Evolutionary conservation across 306 rosid species (phyloP), one percentile per base, ranked within the genome.

Genomic region (Lupinus albus): DNA sequence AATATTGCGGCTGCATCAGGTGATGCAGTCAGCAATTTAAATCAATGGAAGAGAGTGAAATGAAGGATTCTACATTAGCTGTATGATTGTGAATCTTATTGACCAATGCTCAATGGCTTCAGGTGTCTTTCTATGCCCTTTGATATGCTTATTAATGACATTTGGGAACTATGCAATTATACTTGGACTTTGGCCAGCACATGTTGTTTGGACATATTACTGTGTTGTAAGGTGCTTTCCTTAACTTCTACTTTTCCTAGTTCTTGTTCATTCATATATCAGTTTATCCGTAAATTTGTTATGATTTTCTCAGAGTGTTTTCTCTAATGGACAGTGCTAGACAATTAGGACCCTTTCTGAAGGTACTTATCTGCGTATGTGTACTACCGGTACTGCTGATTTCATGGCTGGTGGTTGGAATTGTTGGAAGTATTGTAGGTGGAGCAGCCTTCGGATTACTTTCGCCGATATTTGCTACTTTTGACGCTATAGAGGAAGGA

Each of bases 401-500:
- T 67, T 61, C 47, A 53, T 94, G 85, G 89, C 99, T 92, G 3
- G 67, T 81, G 57, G 57, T 88, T 49, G 95, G 96, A 46, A 90
- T 94, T 50, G 39, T 85, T 73, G 95, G 91, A 76, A 90, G 99
- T 57, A 35, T 90, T 36, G 59, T 90, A 2, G 95, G 97, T 4
- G 99, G 99, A 58, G 92, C 86, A 10, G 92, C 84, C 13, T 90
- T 63, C 68, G 99, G 99, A 60, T 82, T 77, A 53, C 49, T 88
- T 78, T 80, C 91, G 15, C 97, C 99, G 5, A 76, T 88, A 64
- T 72, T 85, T 70, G 88, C 86, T 61, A 94, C 99, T 53, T 88
- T 94, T 81, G 75, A 85, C 65, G 97, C 95, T 50, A 87, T 90
- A 59, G 92, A 89, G 76, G 99, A 81, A 80, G 96, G 91, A 76